These are phyloP conservation scores for Pyricularia pennisetigena DNA, from an alignment of 2,329 filamentous ascomycete species.

Conservation along the genomic window DNA sequence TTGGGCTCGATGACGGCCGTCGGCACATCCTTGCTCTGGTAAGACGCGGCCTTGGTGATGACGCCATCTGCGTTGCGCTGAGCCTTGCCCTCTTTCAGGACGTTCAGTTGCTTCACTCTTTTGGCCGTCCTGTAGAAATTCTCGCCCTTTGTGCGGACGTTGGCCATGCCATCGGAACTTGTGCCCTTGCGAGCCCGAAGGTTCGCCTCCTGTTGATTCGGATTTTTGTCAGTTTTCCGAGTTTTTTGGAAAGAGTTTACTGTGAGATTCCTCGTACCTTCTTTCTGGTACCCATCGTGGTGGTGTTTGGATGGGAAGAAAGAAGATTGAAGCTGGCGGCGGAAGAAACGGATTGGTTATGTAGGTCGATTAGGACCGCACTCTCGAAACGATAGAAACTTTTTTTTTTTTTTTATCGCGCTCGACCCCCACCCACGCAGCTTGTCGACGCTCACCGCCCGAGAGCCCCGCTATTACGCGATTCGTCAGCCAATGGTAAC, in stretches of 20 bases:
- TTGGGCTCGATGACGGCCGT: conserved; percentile 88
- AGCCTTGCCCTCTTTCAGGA: conserved; percentile 56
- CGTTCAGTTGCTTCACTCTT: conserved; percentile 49
- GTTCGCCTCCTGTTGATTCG: conserved; percentile 54
- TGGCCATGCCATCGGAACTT: conserved; percentile 75
- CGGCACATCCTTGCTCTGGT: conserved; percentile 66
- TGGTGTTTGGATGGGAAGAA: conserved; percentile 17
- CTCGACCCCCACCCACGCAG: background rate
- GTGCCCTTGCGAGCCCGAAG: conserved; percentile 81
- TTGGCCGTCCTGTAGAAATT: conserved; percentile 73
- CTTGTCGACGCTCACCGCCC: conserved; percentile 2
- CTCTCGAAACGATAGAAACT: background rate
- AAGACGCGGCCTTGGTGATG: conserved; percentile 52
- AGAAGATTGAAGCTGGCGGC: conserved; percentile 6
- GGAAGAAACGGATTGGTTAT: background rate
- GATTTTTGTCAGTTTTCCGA: background rate
- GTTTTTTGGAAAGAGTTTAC: background rate
- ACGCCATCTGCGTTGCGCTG: conserved; percentile 75
- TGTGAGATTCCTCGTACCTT: conserved; percentile 23
- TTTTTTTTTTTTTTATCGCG: conserved; percentile 2
- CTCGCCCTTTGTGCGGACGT: conserved; percentile 91
- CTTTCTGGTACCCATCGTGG: conserved; percentile 75
- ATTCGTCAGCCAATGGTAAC: background rate
- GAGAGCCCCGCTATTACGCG: background rate
- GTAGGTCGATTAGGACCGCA: background rate